Evolutionary conservation across 495 filamentous ascomycete genomes (phyloP).

Genomic region (Penicillium roqueforti): DNA sequence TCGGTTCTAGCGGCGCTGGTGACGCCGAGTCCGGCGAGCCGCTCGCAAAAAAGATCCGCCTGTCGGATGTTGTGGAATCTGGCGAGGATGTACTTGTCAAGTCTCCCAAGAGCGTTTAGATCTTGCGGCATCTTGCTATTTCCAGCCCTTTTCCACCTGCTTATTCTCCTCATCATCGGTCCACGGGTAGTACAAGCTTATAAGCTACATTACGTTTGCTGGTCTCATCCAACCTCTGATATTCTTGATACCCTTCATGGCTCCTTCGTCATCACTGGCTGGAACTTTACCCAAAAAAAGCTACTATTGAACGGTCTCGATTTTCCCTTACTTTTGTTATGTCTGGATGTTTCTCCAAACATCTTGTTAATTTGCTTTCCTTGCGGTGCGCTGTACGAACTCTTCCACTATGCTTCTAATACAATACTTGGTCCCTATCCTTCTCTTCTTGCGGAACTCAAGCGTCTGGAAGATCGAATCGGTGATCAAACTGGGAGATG

Average conservation of each 20-base stretch:
- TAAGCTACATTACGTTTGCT: background rate
- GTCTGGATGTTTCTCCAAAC: conserved; percentile 16
- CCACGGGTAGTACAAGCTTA: conserved; percentile 1
- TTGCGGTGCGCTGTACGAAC: conserved; percentile 23
- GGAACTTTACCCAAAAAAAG: conserved; percentile 28
- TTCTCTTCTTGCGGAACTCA: conserved; percentile 5
- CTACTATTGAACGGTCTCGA: conserved; percentile 17
- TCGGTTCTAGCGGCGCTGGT: conserved; percentile 23
- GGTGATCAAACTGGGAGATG: background rate
- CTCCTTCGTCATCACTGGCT: conserved; percentile 37
- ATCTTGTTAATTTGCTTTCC: conserved; percentile 19
- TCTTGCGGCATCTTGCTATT: background rate
- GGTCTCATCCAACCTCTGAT: conserved; percentile 33
- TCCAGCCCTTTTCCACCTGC: background rate
- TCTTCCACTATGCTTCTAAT: conserved; percentile 27
- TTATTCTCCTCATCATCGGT: background rate
- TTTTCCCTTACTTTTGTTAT: conserved; percentile 10
- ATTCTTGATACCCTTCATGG: conserved; percentile 47
- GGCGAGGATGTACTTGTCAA: conserved; percentile 31
- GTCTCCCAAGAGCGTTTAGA: conserved; percentile 39
- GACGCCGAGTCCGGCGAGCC: conserved; percentile 39
- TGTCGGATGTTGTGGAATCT: conserved; percentile 44
- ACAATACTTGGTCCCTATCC: conserved; percentile 12
- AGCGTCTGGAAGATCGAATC: background rate
- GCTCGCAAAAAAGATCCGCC: conserved; percentile 42